Base-by-base conservation (phyloP, 768 basidiomycete genomes). In the Saitozyma sp. region DNA sequence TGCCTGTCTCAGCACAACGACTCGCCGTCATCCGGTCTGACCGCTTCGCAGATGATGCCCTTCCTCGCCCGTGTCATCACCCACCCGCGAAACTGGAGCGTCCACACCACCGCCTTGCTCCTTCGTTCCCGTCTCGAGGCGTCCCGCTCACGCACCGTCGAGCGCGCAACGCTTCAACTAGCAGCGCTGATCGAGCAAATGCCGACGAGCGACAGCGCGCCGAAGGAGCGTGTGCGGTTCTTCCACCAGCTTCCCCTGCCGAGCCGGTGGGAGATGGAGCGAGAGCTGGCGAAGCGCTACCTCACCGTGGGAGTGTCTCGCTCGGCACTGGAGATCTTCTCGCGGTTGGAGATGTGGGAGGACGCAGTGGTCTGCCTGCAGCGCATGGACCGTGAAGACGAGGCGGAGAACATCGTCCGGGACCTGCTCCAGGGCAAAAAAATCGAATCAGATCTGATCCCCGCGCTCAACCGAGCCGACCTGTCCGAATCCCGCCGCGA, bases 271-370 rank as follows among this genome's bases (percentile, higher is more conserved):
- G 90, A 91, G 72, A 84, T 97, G 83, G 91, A 97, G 75, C 84
- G 85, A 48, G 96, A 99, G 78, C 84, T 99, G 20, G 96, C 92
- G 1, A 79, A 84, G 68, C 85, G 91, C 57, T 93, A 89, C 81
- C 81, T 93, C 67, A 84, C 86, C 50, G 83, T 98, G 54, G 96
- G 96, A 14, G 92, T 95, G 59, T 83, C 90, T 62, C 88, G 88
- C 68, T 92, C 90, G 6, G 94, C 96, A 0, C 82, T 98, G 54
- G 94, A 90, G 78, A 94, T 97, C 59, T 98, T 92, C 74, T 89
- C 92, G 80, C 85, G 91, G 42, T 82, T 97, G 63, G 93, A 98
- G 81, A 92, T 97, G 92, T 99, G 94, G 94, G 96, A 96, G 80
- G 91, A 97, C 66, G 93, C 91, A 8, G 92, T 92, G 49, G 83